Evolutionary conservation across 2,329 filamentous ascomycete species (phyloP), one percentile per base, ranked within the genome.

Genomic region (Verticillium dahliae): DNA sequence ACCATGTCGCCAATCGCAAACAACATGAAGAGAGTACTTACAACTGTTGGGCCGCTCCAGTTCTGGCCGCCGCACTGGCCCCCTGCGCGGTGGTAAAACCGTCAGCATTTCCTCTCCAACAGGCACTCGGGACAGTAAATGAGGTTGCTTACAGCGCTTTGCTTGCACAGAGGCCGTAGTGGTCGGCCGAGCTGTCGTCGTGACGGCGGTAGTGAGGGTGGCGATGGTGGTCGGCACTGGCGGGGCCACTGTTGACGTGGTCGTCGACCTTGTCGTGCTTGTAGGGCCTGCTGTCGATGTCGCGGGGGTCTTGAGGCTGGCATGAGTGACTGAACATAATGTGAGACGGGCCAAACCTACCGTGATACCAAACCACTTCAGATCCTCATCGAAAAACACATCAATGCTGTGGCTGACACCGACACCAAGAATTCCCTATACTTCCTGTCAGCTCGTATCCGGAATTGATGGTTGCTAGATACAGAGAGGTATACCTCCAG

Each of bases 401-500:
- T 65, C 62, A 2, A 65, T 65, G 18, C 62, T 62, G 56, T 65
- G 63, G 6, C 58, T 34, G 13, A 65, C 62, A 1, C 63, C 62
- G 3, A 45, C 33, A 2, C 63, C 63, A 4, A 65, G 55, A 45
- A 65, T 64, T 2, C 62, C 60, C 63, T 65, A 6, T 35, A 18
- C 57, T 37, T 57, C 35, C 7, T 15, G 50, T 6, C 52, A 62
- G 18, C 39, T 35, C 2, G 3, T 58, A 13, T 18, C n/a, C 33
- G 6, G 14, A 9, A 37, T 60, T 50, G n/a, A 35, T 39, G 18
- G 35, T 52, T 34, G n/a, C 68, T 33, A 1, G 11, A 54, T 1
- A 45, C 15, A 45, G 5, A 7, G 27, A 4, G 27, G 27, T 57
- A 34, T 39, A 63, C 63, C 57, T 73, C 69, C 13, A 71, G 35